Evolutionary conservation across 129 eudicot species (phyloP).

Genomic region (Flaveria trinervia): DNA sequence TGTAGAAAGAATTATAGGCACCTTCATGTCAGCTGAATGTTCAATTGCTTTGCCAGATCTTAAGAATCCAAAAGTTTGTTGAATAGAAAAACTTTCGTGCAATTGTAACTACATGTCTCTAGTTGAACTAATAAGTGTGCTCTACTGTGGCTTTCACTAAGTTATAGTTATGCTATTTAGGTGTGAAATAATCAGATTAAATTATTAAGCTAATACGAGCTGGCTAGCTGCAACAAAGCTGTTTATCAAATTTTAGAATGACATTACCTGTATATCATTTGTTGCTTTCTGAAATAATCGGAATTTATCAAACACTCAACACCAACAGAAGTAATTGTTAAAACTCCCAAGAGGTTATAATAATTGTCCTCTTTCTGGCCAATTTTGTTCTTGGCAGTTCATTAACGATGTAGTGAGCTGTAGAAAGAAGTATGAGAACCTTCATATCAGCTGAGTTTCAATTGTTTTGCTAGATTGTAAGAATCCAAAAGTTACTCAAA

Average conservation of each 20-base stretch:
- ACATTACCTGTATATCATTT: not conserved
- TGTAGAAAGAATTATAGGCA: slow-evolving; percentile 18
- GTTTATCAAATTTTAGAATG: not conserved
- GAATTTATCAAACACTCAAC: not conserved
- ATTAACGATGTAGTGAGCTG: not conserved
- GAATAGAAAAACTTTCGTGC: slow-evolving; percentile 3
- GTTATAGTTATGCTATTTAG: slow-evolving; percentile 1
- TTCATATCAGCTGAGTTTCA: not conserved
- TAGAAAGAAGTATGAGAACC: slow-evolving; percentile 10
- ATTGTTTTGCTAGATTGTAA: slow-evolving; percentile 4
- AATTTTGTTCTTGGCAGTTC: too few species aligned
- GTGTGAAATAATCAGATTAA: not conserved
- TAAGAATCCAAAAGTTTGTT: slow-evolving; percentile 1
- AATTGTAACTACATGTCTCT: not conserved
- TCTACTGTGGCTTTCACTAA: slow-evolving; percentile 1
- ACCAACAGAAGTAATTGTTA: not conserved
- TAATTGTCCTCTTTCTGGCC: too few species aligned
- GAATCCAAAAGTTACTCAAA: slow-evolving; percentile 1
- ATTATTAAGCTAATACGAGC: not conserved
- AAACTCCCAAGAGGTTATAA: not conserved
- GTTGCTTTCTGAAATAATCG: slow-evolving; percentile 5
- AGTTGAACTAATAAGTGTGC: slow-evolving; percentile 10
- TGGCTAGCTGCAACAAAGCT: slow-evolving; percentile 12
- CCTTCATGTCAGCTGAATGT: not conserved
- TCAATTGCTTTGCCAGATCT: slow-evolving; percentile 7